Evolutionary conservation across 257 asterid species (phyloP), one percentile per base, ranked within the genome.

Genomic region (Misopates orontium): DNA sequence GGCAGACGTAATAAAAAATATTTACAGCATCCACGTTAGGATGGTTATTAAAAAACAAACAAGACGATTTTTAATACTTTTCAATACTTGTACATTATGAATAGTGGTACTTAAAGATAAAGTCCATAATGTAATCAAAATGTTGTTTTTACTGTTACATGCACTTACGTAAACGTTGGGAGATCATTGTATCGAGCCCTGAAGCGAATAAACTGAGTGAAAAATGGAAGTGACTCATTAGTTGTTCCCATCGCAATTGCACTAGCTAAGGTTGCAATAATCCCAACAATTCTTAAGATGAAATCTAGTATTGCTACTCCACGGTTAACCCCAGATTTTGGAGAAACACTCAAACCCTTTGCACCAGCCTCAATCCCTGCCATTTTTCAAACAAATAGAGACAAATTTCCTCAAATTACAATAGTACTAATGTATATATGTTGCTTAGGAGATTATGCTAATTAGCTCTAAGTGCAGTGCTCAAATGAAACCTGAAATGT

Each of bases 211-310:
- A 89, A 81, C 61, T 76, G 85, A 47, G 78, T 77, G 72, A 83
- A 79, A 63, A 80, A 74, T 0, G 91, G 79, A 9, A 78, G 78
- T 0, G 78, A 51, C 19, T 79, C 79, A 16, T 78, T 39, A 8
- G 91, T 80, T 0, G 82, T 80, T 0, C 77, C 87, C 95, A 88
- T 88, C 49, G 91, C 82, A 69, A 86, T 75, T 0, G 89, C 90
- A 62, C 94, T 85, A 23, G 84, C 90, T 22, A 83, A 67, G 60
- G 85, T 85, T 8, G 77, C 90, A 36, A 77, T 14, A 31, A 83
- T 66, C 0, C 74, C 96, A 0, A 83, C 53, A 4, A 85, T 24
- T 66, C 94, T 78, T 47, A 85, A 40, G 23, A 83, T 68, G 45
- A 85, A 82, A 36, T 88, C 96, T 10, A 80, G 56, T 32, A 81